Conservation (phyloP, 129 eudicot species). For the Tanacetum coccineum region DNA sequence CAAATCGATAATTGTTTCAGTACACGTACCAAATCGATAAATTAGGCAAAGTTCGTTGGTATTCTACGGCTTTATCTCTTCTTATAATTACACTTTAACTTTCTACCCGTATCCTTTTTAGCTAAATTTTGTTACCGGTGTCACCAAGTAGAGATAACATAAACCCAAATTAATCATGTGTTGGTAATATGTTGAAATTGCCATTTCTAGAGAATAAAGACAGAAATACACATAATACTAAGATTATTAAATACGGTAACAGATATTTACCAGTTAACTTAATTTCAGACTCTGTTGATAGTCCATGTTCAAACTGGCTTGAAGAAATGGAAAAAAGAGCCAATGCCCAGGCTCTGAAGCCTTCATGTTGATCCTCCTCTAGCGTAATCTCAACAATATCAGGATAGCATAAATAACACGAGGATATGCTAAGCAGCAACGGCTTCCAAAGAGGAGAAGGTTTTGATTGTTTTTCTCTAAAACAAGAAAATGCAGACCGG, state of each 20-base stretch:
- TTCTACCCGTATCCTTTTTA: too few species aligned
- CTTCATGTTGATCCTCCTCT: slow-evolving; percentile 48
- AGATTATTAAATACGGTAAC: not conserved
- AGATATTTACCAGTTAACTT: slow-evolving; percentile 55
- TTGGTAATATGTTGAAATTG: not conserved
- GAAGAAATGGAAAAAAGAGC: slow-evolving; percentile 48
- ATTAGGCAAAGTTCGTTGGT: too few species aligned
- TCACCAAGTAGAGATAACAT: too few species aligned
- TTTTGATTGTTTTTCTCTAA: slow-evolving; percentile 41
- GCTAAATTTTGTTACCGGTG: not conserved
- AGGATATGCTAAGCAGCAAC: slow-evolving; percentile 56
- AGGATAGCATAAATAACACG: slow-evolving; percentile 62
- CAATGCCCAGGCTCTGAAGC: slow-evolving; percentile 49
- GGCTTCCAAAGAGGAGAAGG: slow-evolving; percentile 71
- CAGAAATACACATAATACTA: not conserved
- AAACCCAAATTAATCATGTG: too few species aligned
- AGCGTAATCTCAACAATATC: slow-evolving; percentile 46
- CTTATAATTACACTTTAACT: too few species aligned
- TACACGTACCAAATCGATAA: too few species aligned
- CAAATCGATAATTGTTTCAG: too few species aligned
- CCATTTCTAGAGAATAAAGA: not conserved
- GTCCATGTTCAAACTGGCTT: slow-evolving; percentile 46
- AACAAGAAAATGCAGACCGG: slow-evolving; percentile 56
- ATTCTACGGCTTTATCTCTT: too few species aligned
- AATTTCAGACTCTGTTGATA: slow-evolving; percentile 52